Conservation (phyloP, 2,329 filamentous ascomycete species). For the Penicillium brevicompactum region DNA sequence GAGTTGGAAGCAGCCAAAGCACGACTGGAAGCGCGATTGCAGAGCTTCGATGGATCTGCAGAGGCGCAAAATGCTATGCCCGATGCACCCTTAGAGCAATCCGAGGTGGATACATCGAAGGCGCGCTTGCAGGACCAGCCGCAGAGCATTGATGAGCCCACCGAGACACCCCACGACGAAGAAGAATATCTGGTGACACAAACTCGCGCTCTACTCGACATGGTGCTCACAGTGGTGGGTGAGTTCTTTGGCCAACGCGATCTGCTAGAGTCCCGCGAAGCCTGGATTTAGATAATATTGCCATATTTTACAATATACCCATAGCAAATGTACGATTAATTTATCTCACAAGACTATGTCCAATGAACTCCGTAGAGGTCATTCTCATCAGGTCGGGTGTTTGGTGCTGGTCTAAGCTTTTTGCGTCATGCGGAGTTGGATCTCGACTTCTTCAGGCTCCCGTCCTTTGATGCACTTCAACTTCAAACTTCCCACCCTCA, state of each 20-base stretch:
- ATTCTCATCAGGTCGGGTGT: conserved; percentile 1
- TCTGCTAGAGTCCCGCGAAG: conserved; percentile 71
- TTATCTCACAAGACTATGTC: not conserved
- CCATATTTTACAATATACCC: conserved; percentile 8
- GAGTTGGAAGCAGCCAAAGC: not conserved
- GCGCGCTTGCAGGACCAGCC: conserved; percentile 49
- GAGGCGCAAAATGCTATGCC: conserved; percentile 16
- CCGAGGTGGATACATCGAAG: conserved; percentile 53
- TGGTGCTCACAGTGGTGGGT: conserved; percentile 85
- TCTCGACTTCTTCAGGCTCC: not conserved
- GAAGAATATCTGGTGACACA: conserved; percentile 28
- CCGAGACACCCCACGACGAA: not conserved
- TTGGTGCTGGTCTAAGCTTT: conserved; percentile 9
- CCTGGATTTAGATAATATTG: conserved; percentile 40
- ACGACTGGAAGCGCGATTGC: not conserved
- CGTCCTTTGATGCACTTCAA: not conserved
- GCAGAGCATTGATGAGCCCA: conserved; percentile 5
- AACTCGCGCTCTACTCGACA: conserved; percentile 74
- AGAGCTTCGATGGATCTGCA: not conserved
- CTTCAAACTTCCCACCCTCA: not conserved
- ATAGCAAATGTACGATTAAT: conserved; percentile 2
- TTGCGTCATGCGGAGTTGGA: conserved; percentile 9
- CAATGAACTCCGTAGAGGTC: not conserved
- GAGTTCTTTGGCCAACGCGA: conserved; percentile 90
- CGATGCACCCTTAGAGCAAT: conserved; percentile 17